phyloP scores from a whole-genome alignment of 2,329 filamentous ascomycete genomes.

The Pseudogymnoascus sp. region DNA sequence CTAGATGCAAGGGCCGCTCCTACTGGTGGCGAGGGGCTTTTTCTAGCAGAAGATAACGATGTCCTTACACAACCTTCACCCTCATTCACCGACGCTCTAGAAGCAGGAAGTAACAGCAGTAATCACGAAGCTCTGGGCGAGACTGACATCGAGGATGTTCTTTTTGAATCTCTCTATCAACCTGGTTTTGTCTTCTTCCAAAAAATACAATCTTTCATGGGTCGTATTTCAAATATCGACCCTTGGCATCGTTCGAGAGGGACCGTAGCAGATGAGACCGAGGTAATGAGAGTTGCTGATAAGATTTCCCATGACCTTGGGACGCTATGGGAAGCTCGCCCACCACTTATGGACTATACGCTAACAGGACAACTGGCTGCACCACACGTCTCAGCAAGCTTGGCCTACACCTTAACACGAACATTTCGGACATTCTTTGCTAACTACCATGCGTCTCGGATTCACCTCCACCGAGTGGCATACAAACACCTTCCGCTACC shows the following conservation, averaged over 20 bases:
- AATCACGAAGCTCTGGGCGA: conserved; percentile 3
- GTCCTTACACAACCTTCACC: conserved; percentile 38
- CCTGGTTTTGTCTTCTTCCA: conserved; percentile 49
- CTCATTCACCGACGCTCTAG: conserved; percentile 29
- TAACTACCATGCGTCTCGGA: conserved; percentile 47
- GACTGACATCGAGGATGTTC: conserved; percentile 34
- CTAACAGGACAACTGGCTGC: conserved; percentile 41
- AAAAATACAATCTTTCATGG: conserved; percentile 49
- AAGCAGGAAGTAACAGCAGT: conserved; percentile 26
- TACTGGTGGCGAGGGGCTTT: conserved; percentile 46
- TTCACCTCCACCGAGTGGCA: conserved; percentile 48
- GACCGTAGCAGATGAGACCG: conserved; percentile 48
- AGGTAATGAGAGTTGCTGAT: conserved; percentile 46
- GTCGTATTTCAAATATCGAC: conserved; percentile 46
- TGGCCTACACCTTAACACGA: conserved; percentile 42
- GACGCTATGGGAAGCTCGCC: conserved; percentile 41
- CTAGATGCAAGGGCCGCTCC: conserved; percentile 47
- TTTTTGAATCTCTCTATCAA: conserved; percentile 47
- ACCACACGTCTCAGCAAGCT: conserved; percentile 38
- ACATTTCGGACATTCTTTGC: conserved; percentile 47
- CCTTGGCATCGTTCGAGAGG: conserved; percentile 47
- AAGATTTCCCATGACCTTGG: conserved; percentile 42
- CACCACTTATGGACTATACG: conserved; percentile 47
- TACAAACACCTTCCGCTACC: conserved; percentile 42
- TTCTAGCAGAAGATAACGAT: conserved; percentile 41